A percentile compares a stretch with the other conserved stretches of the same genome.
These are phyloP conservation scores for Postia placenta DNA, from an alignment of 768 basidiomycete genomes.

Conservation along the genomic window DNA sequence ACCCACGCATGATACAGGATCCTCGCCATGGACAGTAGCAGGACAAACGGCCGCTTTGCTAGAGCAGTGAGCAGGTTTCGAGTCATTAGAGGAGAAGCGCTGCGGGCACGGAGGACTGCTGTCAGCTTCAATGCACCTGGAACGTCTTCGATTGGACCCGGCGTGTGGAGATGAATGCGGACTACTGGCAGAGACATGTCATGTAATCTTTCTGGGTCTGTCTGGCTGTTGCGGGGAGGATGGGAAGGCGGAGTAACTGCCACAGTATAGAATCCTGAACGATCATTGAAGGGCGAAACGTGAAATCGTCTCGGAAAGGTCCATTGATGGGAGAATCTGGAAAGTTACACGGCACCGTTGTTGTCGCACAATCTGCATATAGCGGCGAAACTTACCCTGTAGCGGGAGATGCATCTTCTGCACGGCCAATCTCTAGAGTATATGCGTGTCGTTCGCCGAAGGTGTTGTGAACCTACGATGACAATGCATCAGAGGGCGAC, in stretches of 20 bases:
- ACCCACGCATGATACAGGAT: slow-evolving; percentile 57
- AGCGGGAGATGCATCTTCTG: slow-evolving; percentile 35
- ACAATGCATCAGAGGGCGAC: not conserved
- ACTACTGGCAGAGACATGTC: slow-evolving; percentile 26
- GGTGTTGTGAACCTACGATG: slow-evolving; percentile 57
- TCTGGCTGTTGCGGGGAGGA: slow-evolving; percentile 8
- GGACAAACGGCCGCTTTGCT: slow-evolving; percentile 39
- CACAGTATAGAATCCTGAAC: slow-evolving; percentile 57
- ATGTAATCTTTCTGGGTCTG: slow-evolving; percentile 7
- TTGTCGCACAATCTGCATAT: not conserved
- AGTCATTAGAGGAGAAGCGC: slow-evolving; percentile 34
- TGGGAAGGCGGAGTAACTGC: slow-evolving; percentile 44
- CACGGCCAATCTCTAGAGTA: slow-evolving; percentile 39
- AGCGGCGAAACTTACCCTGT: slow-evolving; percentile 23
- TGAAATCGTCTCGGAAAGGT: slow-evolving; percentile 64
- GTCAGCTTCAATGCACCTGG: slow-evolving; percentile 44
- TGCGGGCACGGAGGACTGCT: slow-evolving; percentile 35
- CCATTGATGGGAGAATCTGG: slow-evolving; percentile 62
- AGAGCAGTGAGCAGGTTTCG: slow-evolving; percentile 34
- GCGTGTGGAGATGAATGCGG: slow-evolving; percentile 29
- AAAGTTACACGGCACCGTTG: not conserved
- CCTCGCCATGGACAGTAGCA: slow-evolving; percentile 51
- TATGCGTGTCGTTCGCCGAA: slow-evolving; percentile 67
- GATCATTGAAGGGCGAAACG: slow-evolving; percentile 73
- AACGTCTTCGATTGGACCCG: slow-evolving; percentile 22